A percentile compares a stretch with the other conserved stretches of the same genome.
Evolutionary conservation across 2,329 filamentous ascomycete genomes (phyloP).

Genomic region (Fusarium sterilihyphosum): DNA sequence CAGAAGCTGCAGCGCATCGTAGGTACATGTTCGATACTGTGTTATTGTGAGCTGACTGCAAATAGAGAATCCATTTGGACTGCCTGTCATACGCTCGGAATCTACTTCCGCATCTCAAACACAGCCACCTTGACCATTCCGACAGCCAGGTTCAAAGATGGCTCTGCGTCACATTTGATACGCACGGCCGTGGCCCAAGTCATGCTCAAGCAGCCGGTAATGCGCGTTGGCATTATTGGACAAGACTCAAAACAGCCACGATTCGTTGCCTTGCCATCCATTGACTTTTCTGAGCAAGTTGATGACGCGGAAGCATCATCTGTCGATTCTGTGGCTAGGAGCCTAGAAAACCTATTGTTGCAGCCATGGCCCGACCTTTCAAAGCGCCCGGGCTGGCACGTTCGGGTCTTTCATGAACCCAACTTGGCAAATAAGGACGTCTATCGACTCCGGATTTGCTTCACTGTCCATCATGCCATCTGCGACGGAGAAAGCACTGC

Average conservation of each 20-base stretch:
- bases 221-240: not conserved
- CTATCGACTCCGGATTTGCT: fast-evolving
- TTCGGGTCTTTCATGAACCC: not conserved
- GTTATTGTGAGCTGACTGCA: not conserved
- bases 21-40: not conserved
- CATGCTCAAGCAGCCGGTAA: not conserved
- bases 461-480: not conserved
- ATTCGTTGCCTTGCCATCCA: not conserved
- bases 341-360: not conserved
- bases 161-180: not conserved
- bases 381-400: not conserved
- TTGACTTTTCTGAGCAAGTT: not conserved
- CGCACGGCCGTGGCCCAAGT: not conserved
- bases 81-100: not conserved
- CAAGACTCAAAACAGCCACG: not conserved
- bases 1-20: not conserved
- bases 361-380: not conserved
- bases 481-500: not conserved
- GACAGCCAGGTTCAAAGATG: fast-evolving
- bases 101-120: not conserved
- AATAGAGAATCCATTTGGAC: not conserved
- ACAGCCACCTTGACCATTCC: fast-evolving
- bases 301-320: not conserved
- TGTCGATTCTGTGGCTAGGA: not conserved
- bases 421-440: not conserved